Base-by-base conservation (phyloP, 768 basidiomycete genomes). In the Mycena belliarum region DNA sequence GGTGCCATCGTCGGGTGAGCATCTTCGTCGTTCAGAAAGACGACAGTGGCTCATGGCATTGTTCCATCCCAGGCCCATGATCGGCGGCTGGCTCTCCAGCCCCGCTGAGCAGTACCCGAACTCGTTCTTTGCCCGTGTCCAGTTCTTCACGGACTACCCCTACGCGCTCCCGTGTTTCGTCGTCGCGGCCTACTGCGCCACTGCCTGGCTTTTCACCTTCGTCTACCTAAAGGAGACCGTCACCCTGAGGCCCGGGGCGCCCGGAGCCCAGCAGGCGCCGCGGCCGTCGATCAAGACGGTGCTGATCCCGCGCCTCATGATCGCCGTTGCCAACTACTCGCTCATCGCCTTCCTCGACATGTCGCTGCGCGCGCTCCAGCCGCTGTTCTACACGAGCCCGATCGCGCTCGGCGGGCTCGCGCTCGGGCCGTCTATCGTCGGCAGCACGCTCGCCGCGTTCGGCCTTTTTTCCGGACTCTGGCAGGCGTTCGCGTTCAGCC, bases 251-350 rank as follows among this genome's bases (percentile, higher is more conserved):
- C n/a, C n/a, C n/a, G n/a, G n/a, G n/a, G n/a, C n/a, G n/a, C n/a
- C n/a, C n/a, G n/a, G n/a, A n/a, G n/a, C n/a, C n/a, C n/a, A n/a
- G n/a, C n/a, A n/a, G n/a, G n/a, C n/a, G n/a, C n/a, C n/a, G n/a
- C n/a, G n/a, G n/a, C n/a, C n/a, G n/a, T n/a, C n/a, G n/a, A n/a
- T n/a, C n/a, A n/a, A n/a, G n/a, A n/a, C n/a, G 20, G 68, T 82
- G 49, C 53, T 82, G 57, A 71, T 78, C n/a, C 82, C 80, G n/a
- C 83, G 77, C 16, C 84, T 91, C 7, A 65, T 89, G 38, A 70
- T 89, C 35, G 83, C 88, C 2, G 80, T 85, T 18, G 76, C 79
- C 35, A 91, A 89, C 68, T 92, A 91, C 69, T 82, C 81, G n/a
- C 67, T 76, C 12, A 78, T 92, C 24, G 83, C 89, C 6, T 77